These are phyloP conservation scores for Nigrospora oryzae DNA, from an alignment of 2,329 filamentous ascomycete species.

Conservation along the genomic window DNA sequence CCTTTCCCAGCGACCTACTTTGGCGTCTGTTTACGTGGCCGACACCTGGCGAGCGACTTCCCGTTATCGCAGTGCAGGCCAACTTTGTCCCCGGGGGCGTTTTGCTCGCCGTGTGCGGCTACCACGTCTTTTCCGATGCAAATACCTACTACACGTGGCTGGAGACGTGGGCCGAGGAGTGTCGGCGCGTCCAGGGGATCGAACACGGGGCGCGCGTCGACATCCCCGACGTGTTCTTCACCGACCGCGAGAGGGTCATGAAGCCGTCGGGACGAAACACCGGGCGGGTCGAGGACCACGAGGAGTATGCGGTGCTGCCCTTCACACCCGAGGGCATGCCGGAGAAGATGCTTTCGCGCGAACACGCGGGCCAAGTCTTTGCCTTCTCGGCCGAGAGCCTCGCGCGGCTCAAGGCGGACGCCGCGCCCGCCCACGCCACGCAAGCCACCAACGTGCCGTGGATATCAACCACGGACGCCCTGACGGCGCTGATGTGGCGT, in stretches of 20 bases:
- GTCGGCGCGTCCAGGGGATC: conserved; percentile 18
- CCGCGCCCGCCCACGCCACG: neutral
- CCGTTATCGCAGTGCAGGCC: conserved; percentile 9
- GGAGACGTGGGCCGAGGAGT: conserved; percentile 25
- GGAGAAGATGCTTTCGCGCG: neutral
- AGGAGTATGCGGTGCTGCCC: neutral
- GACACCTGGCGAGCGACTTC: too few relatives aligned
- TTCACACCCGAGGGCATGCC: neutral
- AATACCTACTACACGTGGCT: conserved; percentile 21
- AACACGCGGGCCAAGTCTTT: neutral
- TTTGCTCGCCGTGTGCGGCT: conserved; percentile 15
- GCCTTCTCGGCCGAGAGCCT: conserved; percentile 15
- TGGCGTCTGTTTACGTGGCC: too few relatives aligned
- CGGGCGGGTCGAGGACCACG: neutral
- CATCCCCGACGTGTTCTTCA: conserved; percentile 17
- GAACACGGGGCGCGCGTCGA: conserved; percentile 11
- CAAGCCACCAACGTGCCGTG: conserved; percentile 7
- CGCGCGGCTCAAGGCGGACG: conserved; percentile 7
- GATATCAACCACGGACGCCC: conserved; percentile 4
- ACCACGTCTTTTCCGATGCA: conserved; percentile 26
- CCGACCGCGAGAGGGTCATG: conserved; percentile 16
- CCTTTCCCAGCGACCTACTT: too few relatives aligned
- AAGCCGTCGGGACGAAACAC: conserved; percentile 17
- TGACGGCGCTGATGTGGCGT: conserved; percentile 3
- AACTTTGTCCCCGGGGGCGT: conserved; percentile 22